Percentiles rank a stretch among this genome's conserved stretches.
Conservation (phyloP, 2,329 filamentous ascomycete genomes). For the Fusarium stilboides region DNA sequence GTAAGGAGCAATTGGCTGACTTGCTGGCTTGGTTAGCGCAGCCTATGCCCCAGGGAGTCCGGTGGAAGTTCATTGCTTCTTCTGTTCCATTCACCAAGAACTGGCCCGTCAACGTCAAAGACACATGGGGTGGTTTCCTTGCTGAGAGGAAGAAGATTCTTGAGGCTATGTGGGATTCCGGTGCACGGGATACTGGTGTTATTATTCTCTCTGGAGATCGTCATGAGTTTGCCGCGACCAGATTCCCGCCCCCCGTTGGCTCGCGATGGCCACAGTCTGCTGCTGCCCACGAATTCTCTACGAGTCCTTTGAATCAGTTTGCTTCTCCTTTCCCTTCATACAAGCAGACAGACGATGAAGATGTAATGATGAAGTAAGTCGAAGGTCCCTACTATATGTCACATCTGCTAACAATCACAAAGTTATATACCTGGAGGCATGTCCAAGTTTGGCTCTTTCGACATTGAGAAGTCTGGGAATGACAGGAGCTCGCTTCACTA, state of each 20-base stretch:
- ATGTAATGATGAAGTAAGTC: slow-evolving; percentile 86
- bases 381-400: background rate
- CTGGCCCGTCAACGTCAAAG: slow-evolving; percentile 88
- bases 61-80: slow-evolving; percentile 94
- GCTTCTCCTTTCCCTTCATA: slow-evolving; percentile 90
- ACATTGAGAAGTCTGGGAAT: slow-evolving; percentile 76
- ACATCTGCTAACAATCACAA: slow-evolving; percentile 6
- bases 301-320: slow-evolving; percentile 93
- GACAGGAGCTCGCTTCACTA: slow-evolving; percentile 82
- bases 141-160: slow-evolving; percentile 83
- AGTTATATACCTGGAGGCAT: slow-evolving; percentile 87
- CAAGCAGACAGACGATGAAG: slow-evolving; percentile 82
- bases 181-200: slow-evolving; percentile 81
- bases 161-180: slow-evolving; percentile 92
- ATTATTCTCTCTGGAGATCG: slow-evolving; percentile 90
- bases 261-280: slow-evolving; percentile 75
- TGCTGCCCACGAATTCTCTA: slow-evolving; percentile 90
- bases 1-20: slow-evolving; percentile 81
- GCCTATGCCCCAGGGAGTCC: slow-evolving; percentile 81
- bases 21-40: slow-evolving; percentile 82
- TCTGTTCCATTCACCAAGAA: slow-evolving; percentile 98
- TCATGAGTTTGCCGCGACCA: slow-evolving; percentile 96
- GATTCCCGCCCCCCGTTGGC: slow-evolving; percentile 74
- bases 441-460: slow-evolving; percentile 83
- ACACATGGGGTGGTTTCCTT: slow-evolving; percentile 96